A percentile compares a stretch with the other conserved stretches of the same genome.
Conservation (phyloP, 2,329 filamentous ascomycete genomes). For the Intubia oerlemansii region DNA sequence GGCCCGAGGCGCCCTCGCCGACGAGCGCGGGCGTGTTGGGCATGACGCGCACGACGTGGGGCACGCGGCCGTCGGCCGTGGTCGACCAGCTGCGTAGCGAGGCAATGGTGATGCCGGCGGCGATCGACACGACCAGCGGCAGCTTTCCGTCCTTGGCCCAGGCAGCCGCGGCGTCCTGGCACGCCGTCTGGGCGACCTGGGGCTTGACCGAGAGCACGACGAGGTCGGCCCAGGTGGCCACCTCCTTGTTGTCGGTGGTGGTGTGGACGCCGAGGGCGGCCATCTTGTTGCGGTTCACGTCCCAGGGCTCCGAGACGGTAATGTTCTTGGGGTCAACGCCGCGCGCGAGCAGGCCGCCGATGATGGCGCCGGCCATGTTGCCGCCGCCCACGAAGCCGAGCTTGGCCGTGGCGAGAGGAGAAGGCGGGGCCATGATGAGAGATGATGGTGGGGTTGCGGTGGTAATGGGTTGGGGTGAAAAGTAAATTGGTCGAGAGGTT, state of each 20-base stretch:
- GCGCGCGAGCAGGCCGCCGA: slow-evolving; percentile 23
- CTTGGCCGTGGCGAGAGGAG: slow-evolving; percentile 12
- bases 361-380: slow-evolving; percentile 31
- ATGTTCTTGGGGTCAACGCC: slow-evolving; percentile 22
- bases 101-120: slow-evolving; percentile 24
- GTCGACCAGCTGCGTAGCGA: slow-evolving; percentile 22
- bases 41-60: slow-evolving; percentile 28
- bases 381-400: slow-evolving; percentile 22
- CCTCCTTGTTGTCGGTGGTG: slow-evolving; percentile 23
- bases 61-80: slow-evolving; percentile 15
- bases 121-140: slow-evolving; percentile 26
- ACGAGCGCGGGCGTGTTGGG: slow-evolving; percentile 29
- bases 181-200: slow-evolving; percentile 24
- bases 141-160: slow-evolving; percentile 13
- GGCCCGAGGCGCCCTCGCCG: slow-evolving; percentile 26
- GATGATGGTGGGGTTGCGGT: neutral
- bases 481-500: neutral
- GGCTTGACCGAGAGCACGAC: slow-evolving; percentile 29
- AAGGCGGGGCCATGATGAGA: slow-evolving; percentile 7
- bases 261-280: slow-evolving; percentile 22
- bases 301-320: slow-evolving; percentile 27
- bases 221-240: slow-evolving; percentile 20
- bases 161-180: slow-evolving; percentile 21
- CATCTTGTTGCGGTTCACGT: slow-evolving; percentile 29
- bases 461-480: neutral